Evolutionary conservation across 129 eudicot species (phyloP), one percentile per base, ranked within the genome.

Genomic region (Artemisia argyi): DNA sequence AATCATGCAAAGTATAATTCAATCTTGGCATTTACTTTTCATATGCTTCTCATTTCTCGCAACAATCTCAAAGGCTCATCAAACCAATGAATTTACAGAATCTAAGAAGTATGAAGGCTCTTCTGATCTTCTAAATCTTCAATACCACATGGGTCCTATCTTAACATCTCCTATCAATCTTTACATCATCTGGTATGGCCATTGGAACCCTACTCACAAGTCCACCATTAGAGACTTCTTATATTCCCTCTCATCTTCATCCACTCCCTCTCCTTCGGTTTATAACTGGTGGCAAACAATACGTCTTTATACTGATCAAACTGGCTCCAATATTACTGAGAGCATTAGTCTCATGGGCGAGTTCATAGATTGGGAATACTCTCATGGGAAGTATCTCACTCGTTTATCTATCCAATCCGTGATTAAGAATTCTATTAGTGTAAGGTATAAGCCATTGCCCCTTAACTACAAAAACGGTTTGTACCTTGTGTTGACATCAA

Each of bases 131-230:
- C 73, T 84, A 4, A 63, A 87, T 70, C 83, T 87, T 48, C 76
- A 87, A 68, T 87, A 87, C 78, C 90, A 87, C 70, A 85, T 87
- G 94, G 94, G 94, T 71, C 90, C 94, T 1, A 86, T 87, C 4
- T 87, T 85, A 22, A 65, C 87, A 24, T 72, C 85, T 49, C 81
- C 84, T 0, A 84, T 84, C 48, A 85, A 85, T 61, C 71, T 87
- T 60, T 84, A 87, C 82, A 71, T 87, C 44, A 87, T 87, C 35
- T 87, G 94, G 94, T 87, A 87, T 50, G 94, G 94, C 50, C 62
- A 65, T 35, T 87, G 94, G 94, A 69, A 80, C 76, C 78, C 82
- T 11, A 39, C 10, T 28, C 87, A 87, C 26, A 89, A 73, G 73
- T 54, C 83, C 78, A 85, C 84, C 63, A 85, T 87, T 2, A 71